Evolutionary conservation across 1,284 basidiomycete species (phyloP).

Genomic region (Pholiota adiposa): DNA sequence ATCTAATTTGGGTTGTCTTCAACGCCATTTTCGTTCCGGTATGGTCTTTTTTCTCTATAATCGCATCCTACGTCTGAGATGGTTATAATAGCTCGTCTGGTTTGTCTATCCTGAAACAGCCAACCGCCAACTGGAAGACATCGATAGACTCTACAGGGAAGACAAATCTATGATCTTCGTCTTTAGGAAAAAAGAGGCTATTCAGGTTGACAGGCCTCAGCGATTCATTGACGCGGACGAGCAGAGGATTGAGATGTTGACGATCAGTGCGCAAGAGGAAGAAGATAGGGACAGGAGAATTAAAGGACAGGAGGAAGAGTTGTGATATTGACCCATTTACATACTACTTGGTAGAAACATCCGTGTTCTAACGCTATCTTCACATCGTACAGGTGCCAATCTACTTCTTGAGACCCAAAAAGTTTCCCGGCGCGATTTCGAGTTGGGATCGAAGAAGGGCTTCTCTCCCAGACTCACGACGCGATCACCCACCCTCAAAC

Average conservation of each 20-base stretch:
- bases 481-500: conserved; percentile 56
- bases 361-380: background rate
- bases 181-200: conserved; percentile 43
- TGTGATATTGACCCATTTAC: background rate
- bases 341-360: too few relatives aligned
- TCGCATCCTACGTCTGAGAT: background rate
- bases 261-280: conserved; percentile 8
- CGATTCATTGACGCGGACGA: conserved; percentile 40
- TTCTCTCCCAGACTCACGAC: conserved; percentile 67
- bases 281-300: background rate
- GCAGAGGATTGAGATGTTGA: conserved; percentile 23
- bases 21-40: conserved; percentile 52
- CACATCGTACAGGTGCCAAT: background rate
- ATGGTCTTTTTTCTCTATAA: conserved; percentile 16
- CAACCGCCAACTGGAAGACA: conserved; percentile 50
- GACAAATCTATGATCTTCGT: conserved; percentile 44
- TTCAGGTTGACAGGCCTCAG: conserved; percentile 43
- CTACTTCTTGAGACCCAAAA: conserved; percentile 15
- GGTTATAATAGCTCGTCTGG: conserved; percentile 39
- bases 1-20: conserved; percentile 50
- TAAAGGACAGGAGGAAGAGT: background rate
- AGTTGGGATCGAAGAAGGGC: conserved; percentile 61
- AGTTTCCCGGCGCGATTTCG: conserved; percentile 48
- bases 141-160: conserved; percentile 49
- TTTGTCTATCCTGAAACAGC: conserved; percentile 51